Evolutionary conservation across 192 early-diverging fungal genomes (phyloP).

Genomic region (Coemansia javaensis): DNA sequence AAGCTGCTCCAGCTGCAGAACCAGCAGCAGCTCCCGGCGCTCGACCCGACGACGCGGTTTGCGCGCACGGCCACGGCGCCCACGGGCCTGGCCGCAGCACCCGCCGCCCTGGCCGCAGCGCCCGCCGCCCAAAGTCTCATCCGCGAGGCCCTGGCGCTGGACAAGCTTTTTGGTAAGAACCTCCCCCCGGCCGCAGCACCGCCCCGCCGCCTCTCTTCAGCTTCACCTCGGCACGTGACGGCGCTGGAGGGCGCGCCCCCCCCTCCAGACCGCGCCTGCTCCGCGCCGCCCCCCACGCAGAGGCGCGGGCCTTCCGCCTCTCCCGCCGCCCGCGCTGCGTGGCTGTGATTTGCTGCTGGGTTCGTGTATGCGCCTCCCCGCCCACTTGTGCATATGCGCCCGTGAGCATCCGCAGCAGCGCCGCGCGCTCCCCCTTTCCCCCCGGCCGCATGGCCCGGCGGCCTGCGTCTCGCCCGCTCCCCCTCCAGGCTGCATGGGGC

Average conservation of each 20-base stretch:
- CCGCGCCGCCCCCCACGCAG: no score
- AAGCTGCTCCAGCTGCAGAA: slow-evolving; percentile 31
- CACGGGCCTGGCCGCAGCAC: background rate
- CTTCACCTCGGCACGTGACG: no score
- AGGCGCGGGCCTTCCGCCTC: background rate
- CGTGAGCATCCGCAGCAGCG: background rate
- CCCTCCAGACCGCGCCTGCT: no score
- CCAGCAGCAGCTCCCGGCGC: slow-evolving; percentile 15
- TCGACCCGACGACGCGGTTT: slow-evolving; percentile 15
- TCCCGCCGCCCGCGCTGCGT: background rate
- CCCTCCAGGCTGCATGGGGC: background rate
- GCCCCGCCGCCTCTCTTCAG: background rate
- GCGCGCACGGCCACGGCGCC: slow-evolving; percentile 42
- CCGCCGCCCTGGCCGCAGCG: background rate
- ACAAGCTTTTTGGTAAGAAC: slow-evolving; percentile 51
- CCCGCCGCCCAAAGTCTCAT: slow-evolving; percentile 28
- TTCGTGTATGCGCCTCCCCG: background rate
- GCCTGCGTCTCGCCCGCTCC: background rate
- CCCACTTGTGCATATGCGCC: background rate
- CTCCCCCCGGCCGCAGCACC: background rate
- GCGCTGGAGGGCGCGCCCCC: no score
- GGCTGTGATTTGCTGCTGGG: background rate
- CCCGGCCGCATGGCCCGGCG: background rate
- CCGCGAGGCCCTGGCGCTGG: slow-evolving; percentile 45
- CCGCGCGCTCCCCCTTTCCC: background rate